These are phyloP conservation scores for Batkoa obscura DNA, from an alignment of 371 early-diverging fungal genomes.

Conservation along the genomic window DNA sequence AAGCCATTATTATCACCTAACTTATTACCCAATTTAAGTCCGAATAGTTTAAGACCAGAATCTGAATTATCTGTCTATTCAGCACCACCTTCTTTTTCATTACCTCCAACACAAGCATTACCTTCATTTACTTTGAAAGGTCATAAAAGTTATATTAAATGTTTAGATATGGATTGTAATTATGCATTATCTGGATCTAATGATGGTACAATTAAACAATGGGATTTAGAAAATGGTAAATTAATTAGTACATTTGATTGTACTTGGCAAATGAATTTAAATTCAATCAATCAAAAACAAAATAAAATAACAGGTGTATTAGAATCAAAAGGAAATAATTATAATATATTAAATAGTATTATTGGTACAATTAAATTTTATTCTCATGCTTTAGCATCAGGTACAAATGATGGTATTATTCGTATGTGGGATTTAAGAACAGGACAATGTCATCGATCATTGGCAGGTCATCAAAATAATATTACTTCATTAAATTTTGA, in stretches of 20 bases:
- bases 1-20: background rate
- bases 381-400: slow-evolving; percentile 63
- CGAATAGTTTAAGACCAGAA: background rate
- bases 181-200: slow-evolving; percentile 54
- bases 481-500: slow-evolving; percentile 63
- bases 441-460: slow-evolving; percentile 34
- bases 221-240: slow-evolving; percentile 65
- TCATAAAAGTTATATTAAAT: slow-evolving; percentile 28
- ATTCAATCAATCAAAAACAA: slow-evolving; percentile 7
- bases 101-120: slow-evolving; percentile 11
- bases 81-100: background rate
- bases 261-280: slow-evolving; percentile 35
- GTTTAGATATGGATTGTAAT: slow-evolving; percentile 19
- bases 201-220: slow-evolving; percentile 75
- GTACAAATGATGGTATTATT: slow-evolving; percentile 68
- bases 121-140: slow-evolving; percentile 24
- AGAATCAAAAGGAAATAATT: slow-evolving; percentile 9
- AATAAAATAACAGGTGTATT: background rate
- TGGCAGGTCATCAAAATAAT: slow-evolving; percentile 46
- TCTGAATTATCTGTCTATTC: background rate
- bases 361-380: slow-evolving; percentile 60
- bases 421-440: slow-evolving; percentile 55
- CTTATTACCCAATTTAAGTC: background rate
- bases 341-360: slow-evolving; percentile 25
- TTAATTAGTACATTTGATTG: slow-evolving; percentile 42